Evolutionary conservation across 495 filamentous ascomycete genomes (phyloP), one percentile per base, ranked within the genome.

Genomic region (Penicillium macrosclerotiorum): DNA sequence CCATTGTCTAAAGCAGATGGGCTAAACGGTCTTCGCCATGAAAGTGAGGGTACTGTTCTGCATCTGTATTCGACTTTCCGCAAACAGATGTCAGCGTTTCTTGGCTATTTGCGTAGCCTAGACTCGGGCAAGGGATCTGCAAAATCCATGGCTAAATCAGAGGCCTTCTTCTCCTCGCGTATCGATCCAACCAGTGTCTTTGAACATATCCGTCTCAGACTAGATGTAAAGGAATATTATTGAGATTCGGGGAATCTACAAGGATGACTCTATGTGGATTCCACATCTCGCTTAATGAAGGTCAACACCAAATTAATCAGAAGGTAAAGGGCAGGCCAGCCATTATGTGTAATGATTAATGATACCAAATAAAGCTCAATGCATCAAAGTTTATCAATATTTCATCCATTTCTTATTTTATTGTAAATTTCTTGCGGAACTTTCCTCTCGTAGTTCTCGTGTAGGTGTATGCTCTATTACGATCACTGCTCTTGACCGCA

Each of bases 81-180:
- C 55, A 86, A 82, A 57, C 85, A 86, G 47, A 73, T 85, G 0
- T 76, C 77, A 14, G 77, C 86, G 0, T 90, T 93, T 49, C 57
- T 71, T 14, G 48, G 51, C 0, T 73, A 69, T 49, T 19, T 75
- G 33, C 64, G 72, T 23, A 36, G 55, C 9, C 32, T 75, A 34
- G 69, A 79, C 46, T 73, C 79, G 6, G 76, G 75, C 5, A 79
- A 72, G 52, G 66, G 61, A 8, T 58, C 63, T 9, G 61, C 68
- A 5, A 68, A 65, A 30, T 53, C 61, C 6, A 52, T 59, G 46
- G 57, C 42, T 5, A 62, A 61, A 16, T 56, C 58, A 4, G 64
- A 53, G 3, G 40, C 43, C 8, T 48, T 57, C 8, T 63, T 65
- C 33, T 47, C 59, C 16, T 56, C 62, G n/a, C 59, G 57, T 25